Conservation (phyloP, 2,329 filamentous ascomycete species). For the Dactylellina haptotyla region DNA sequence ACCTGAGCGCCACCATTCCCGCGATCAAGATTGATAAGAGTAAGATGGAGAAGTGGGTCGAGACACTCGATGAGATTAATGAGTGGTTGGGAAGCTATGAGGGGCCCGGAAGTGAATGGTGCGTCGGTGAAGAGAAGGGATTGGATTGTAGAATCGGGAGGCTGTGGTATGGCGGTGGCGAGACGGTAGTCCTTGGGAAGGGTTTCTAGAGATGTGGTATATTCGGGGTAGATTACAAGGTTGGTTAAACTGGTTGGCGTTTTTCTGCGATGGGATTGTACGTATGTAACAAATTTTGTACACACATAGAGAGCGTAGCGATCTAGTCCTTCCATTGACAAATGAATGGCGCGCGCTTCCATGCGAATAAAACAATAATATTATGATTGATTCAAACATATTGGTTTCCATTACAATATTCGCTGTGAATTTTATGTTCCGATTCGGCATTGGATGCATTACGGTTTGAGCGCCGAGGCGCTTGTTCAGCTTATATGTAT, state of each 20-base stretch:
- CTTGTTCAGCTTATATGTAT: neutral
- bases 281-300: neutral
- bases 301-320: too few species aligned
- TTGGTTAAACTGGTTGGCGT: neutral
- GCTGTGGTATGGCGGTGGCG: constrained; percentile 88
- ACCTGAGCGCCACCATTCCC: constrained; percentile 61
- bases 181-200: constrained; percentile 66
- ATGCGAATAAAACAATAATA: too few species aligned
- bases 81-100: constrained; percentile 72
- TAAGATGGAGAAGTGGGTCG: constrained; percentile 73
- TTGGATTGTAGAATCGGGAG: constrained; percentile 78
- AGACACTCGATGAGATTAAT: constrained; percentile 80
- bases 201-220: constrained; percentile 24
- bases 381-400: too few species aligned
- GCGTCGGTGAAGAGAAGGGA: constrained; percentile 85
- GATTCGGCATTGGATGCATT: too few species aligned
- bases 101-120: constrained; percentile 77
- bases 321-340: too few species aligned
- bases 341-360: too few species aligned
- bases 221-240: neutral
- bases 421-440: too few species aligned
- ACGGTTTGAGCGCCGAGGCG: too few species aligned
- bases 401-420: too few species aligned
- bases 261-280: neutral
- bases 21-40: constrained; percentile 58